A percentile compares a stretch with the other conserved stretches of the same genome.
phyloP scores from a whole-genome alignment of 2,329 filamentous ascomycete genomes.

The Dactylellina haptotyla region DNA sequence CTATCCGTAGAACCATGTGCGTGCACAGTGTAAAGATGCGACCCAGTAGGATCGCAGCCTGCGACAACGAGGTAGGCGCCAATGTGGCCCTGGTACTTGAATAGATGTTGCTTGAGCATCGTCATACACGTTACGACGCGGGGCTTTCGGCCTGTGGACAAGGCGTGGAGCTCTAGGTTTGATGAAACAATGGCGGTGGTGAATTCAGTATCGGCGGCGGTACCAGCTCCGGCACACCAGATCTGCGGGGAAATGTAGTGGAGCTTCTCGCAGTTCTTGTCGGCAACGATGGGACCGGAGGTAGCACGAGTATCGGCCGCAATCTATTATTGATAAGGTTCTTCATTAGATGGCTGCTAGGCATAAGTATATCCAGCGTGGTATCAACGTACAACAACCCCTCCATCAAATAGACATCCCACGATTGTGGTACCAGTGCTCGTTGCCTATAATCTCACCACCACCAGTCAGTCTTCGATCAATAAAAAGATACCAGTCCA shows the following conservation, averaged over 20 bases:
- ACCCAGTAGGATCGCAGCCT: constrained; percentile 93
- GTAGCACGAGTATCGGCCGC: constrained; percentile 98
- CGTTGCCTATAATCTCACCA: constrained; percentile 69
- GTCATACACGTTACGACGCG: constrained; percentile 99
- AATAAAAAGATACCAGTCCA: not conserved
- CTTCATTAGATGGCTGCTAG: constrained; percentile 56
- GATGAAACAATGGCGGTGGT: constrained; percentile 98
- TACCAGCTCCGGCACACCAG: constrained; percentile 96
- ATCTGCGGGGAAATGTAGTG: constrained; percentile 99
- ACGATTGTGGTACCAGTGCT: constrained; percentile 99
- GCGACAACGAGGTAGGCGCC: constrained; percentile 98
- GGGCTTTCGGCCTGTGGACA: constrained; percentile 94
- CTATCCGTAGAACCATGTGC: constrained; percentile 98
- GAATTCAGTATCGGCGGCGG: constrained; percentile 92
- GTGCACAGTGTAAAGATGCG: constrained; percentile 96
- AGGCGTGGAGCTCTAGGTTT: constrained; percentile 94
- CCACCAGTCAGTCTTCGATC: no score
- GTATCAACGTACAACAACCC: constrained; percentile 76
- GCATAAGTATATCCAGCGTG: no score
- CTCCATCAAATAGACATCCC: constrained; percentile 93
- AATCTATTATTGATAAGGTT: constrained; percentile 70
- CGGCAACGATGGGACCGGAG: constrained; percentile 95
- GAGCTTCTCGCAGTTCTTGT: constrained; percentile 99
- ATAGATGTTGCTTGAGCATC: constrained; percentile 98
- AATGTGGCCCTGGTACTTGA: constrained; percentile 97